These are phyloP conservation scores for Saccharomycopsis malanga DNA, from an alignment of 805 yeast species.

Conservation along the genomic window DNA sequence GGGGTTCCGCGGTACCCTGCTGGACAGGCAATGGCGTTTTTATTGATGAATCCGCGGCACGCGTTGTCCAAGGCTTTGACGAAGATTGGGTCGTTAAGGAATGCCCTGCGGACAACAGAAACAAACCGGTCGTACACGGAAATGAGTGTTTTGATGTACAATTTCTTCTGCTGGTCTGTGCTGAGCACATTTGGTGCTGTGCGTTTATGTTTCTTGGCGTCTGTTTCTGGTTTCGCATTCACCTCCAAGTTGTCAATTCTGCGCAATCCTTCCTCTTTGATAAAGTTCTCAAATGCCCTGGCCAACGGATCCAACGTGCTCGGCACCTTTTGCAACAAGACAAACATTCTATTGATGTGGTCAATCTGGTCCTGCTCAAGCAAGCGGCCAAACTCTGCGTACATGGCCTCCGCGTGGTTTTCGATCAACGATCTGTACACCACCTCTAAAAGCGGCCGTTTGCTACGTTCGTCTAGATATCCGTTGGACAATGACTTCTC, in stretches of 20 bases:
- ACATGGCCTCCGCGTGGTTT: conserved; percentile 68
- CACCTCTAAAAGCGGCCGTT: conserved; percentile 65
- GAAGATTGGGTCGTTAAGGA: conserved; percentile 68
- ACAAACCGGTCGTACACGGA: conserved; percentile 62
- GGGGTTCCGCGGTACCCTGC: conserved; percentile 43
- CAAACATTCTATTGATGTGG: conserved; percentile 74
- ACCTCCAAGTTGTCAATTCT: conserved; percentile 48
- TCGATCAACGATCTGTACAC: conserved; percentile 72
- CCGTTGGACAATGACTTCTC: conserved; percentile 74
- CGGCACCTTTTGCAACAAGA: conserved; percentile 69
- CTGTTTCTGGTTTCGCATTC: conserved; percentile 7
- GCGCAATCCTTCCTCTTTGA: conserved; percentile 54
- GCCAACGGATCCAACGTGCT: conserved; percentile 74
- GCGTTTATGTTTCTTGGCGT: conserved; percentile 22
- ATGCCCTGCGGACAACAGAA: conserved; percentile 56
- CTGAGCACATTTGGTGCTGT: conserved; percentile 1
- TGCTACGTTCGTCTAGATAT: conserved; percentile 81
- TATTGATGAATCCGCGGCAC: conserved; percentile 76
- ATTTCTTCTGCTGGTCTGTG: conserved; percentile 54
- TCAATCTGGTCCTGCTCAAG: conserved; percentile 64
- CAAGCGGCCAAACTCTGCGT: conserved; percentile 67
- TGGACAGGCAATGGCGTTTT: conserved; percentile 71
- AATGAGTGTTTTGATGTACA: conserved; percentile 71
- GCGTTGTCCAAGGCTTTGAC: conserved; percentile 86
- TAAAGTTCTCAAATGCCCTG: conserved; percentile 61